Percentiles rank a stretch among this genome's conserved stretches.
Evolutionary conservation across 768 basidiomycete genomes (phyloP).

Genomic region (Clitopilus hobsonii): DNA sequence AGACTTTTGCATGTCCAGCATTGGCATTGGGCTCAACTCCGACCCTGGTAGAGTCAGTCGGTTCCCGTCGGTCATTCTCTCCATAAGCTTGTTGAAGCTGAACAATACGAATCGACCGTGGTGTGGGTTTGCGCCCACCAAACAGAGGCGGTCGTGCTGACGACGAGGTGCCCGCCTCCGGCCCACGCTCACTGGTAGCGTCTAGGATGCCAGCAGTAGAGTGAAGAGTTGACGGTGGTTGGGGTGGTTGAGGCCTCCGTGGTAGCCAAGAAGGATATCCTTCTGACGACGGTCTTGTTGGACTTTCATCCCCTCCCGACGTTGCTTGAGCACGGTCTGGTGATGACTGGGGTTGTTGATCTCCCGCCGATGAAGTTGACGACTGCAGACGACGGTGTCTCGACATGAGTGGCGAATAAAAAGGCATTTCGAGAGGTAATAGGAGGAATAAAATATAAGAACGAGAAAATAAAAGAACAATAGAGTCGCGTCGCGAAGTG

Average conservation of each 20-base stretch:
- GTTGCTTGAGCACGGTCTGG: conserved; percentile 21
- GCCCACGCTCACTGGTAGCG: conserved; percentile 7
- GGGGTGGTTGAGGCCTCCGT: conserved; percentile 69
- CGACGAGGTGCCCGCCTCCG: conserved; percentile 9
- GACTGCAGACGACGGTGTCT: conserved; percentile 8
- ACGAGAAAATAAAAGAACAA: background rate
- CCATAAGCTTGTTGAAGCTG: conserved; percentile 51
- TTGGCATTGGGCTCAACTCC: conserved; percentile 25
- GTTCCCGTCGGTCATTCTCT: conserved; percentile 38
- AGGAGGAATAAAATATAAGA: background rate
- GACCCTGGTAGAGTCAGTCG: conserved; percentile 47
- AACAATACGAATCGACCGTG: conserved; percentile 79
- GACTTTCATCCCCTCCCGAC: conserved; percentile 21
- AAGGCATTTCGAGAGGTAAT: background rate
- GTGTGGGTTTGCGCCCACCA: conserved; percentile 74
- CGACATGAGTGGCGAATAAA: conserved; percentile 4
- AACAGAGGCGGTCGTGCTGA: conserved; percentile 28
- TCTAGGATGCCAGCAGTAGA: conserved; percentile 43
- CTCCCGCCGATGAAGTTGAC: conserved; percentile 11
- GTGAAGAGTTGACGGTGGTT: conserved; percentile 66
- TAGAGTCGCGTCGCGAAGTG: background rate
- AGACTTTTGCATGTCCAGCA: conserved; percentile 29
- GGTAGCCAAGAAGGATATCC: conserved; percentile 87
- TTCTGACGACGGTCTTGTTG: conserved; percentile 30
- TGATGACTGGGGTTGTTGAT: conserved; percentile 26